Evolutionary conservation across 306 rosid genomes (phyloP), one percentile per base, ranked within the genome.

Genomic region (Nissolia schottii): DNA sequence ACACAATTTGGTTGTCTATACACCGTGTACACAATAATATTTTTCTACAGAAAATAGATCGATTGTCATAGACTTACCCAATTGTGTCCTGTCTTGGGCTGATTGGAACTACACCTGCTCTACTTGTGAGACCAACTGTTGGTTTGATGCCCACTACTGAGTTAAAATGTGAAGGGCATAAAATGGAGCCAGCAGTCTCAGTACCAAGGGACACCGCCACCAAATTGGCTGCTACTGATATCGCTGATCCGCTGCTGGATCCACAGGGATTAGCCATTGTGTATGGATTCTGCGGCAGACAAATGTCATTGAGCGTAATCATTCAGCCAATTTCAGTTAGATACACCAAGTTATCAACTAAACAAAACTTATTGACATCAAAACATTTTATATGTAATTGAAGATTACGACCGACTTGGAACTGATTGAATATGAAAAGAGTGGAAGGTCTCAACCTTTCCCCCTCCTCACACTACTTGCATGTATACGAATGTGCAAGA

Each of bases 101-200:
- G 65, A 90, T 73, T 18, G 96, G 93, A 32, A 90, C 71, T 1
- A 87, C 91, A 3, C 91, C 91, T 0, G 88, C 87, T 65, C 96
- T 86, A 41, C 96, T 90, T n/a, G 91, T 90, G 67, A 87, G 90
- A 66, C 93, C 93, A 19, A 90, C 82, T 0, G 89, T 89, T 58
- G 90, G 96, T 58, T 85, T 89, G 77, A 87, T 74, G 20, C 89
- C 89, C 3, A 88, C 90, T 0, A 83, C 85, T 0, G 87, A 86
- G 70, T 88, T 83, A 12, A 0, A 9, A 38, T 25, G 16, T 0
- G 90, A 68, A 56, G 90, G 88, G 54, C 92, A 85, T 64, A 88
- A 57, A 65, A 90, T 86, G 23, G 85, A 88, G 25, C 88, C 89
- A 40, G 84, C 85, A 0, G 90, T 88, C 59, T 90, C 90, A 0